Evolutionary conservation across 192 early-diverging fungal species (phyloP), one percentile per base, ranked within the genome.

Genomic region (Chytriomyces sp.): DNA sequence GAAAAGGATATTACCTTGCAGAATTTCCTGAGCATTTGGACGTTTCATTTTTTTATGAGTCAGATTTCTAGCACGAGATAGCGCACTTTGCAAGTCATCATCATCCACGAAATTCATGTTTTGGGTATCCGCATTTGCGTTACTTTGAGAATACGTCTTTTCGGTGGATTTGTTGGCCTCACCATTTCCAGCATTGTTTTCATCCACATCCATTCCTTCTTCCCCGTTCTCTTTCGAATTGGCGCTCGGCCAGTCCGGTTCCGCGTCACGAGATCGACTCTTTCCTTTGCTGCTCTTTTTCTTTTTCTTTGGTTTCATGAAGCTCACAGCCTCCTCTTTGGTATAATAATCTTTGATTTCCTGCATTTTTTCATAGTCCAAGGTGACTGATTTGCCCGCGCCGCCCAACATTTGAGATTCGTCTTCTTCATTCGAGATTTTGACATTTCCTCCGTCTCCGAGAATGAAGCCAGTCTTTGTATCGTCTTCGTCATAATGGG

Each of bases 341-440:
- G 95, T 95, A 84, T 97, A 96, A 79, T 94, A 96, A 77, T 97
- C 96, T 64, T 90, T 89, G 44, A 93, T 90, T 79, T 93, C 89
- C 50, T 85, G 85, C 23, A 72, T 80, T 49, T 84, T 81, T 45
- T 82, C 68, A 67, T 81, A 81, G 9, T 77, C 74, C 26, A 94
- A 69, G 9, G 85, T 80, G 35, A 91, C 84, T 11, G 62, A 20
- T 49, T 64, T 74, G 16, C 26, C 11, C 2, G 53, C 53, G 45
- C 70, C 70, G 1, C 89, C 81, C 62, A 91, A 48, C 50, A 79
- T 81, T 45, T 89, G 79, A 7, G 86, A 72, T 7, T 88, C 80
- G 23, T 70, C 72, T 59, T 62, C 64, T 77, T 78, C 78, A 67
- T 75, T 28, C 35, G 45, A 11, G 80, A 67, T 16, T 69, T 50